These are phyloP conservation scores for Biancaea sappan DNA, from an alignment of 306 rosid species.

Conservation along the genomic window DNA sequence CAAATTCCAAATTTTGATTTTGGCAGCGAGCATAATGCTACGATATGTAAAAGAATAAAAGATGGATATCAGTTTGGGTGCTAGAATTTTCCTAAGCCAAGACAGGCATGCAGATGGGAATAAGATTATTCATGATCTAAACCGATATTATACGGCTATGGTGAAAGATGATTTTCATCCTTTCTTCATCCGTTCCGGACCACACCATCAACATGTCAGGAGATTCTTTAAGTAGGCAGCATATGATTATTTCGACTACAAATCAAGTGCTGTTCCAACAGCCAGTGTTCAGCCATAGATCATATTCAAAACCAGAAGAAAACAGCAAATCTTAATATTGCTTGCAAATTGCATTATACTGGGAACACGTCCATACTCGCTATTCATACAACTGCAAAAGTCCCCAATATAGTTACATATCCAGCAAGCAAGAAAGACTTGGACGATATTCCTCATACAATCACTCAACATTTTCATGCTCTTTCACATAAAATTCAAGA, in stretches of 20 bases:
- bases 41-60: not conserved
- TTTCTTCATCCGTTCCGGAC: not conserved
- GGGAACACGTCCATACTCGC: not conserved
- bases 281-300: not conserved
- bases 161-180: not conserved
- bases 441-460: not conserved
- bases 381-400: not conserved
- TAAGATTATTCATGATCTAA: not conserved
- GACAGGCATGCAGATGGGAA: not conserved
- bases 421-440: not conserved
- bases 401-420: not conserved
- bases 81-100: not conserved
- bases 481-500: constrained; percentile 4
- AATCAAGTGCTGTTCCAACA: not conserved
- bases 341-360: too few relatives aligned
- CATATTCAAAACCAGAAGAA: constrained; percentile 5
- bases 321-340: constrained; percentile 5
- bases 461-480: not conserved
- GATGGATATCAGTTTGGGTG: not conserved
- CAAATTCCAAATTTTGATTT: not conserved
- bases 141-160: not conserved
- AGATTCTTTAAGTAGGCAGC: not conserved
- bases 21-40: not conserved
- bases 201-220: not conserved
- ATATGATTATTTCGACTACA: not conserved